These are phyloP conservation scores for Mycena indigotica DNA, from an alignment of 768 basidiomycete genomes.

Conservation along the genomic window DNA sequence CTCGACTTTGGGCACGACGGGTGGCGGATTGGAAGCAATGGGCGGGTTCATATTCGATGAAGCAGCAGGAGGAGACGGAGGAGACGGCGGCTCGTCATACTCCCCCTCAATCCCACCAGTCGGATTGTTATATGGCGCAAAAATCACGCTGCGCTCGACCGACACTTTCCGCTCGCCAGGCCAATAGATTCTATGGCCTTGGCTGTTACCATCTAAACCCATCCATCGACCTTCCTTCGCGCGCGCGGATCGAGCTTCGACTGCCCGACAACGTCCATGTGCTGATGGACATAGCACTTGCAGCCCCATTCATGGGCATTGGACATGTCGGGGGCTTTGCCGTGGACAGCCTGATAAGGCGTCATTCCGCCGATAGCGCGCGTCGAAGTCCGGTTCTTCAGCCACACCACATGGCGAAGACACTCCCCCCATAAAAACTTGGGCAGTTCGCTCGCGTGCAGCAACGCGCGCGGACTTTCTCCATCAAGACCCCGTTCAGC, in stretches of 20 bases:
- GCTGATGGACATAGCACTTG: slow-evolving; percentile 25
- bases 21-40: not conserved
- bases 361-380: slow-evolving; percentile 20
- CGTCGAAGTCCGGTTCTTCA: slow-evolving; percentile 30
- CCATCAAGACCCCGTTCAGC: slow-evolving; percentile 31
- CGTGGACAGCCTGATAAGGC: slow-evolving; percentile 22
- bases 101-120: slow-evolving; percentile 6
- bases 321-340: slow-evolving; percentile 24
- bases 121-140: not conserved
- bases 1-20: not conserved
- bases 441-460: slow-evolving; percentile 27
- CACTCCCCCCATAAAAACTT: slow-evolving; percentile 36
- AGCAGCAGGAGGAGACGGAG: not conserved
- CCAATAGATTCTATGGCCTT: slow-evolving; percentile 35
- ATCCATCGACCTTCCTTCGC: slow-evolving; percentile 34
- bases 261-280: slow-evolving; percentile 4
- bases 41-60: slow-evolving; percentile 4
- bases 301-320: slow-evolving; percentile 25
- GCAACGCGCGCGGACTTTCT: slow-evolving; percentile 34
- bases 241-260: slow-evolving; percentile 30
- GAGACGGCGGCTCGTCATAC: not conserved
- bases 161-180: slow-evolving; percentile 23
- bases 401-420: slow-evolving; percentile 24
- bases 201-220: slow-evolving; percentile 34
- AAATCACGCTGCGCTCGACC: slow-evolving; percentile 33